These are phyloP conservation scores for Thermochaetoides thermophila DNA, from an alignment of 495 filamentous ascomycete genomes.

Conservation along the genomic window DNA sequence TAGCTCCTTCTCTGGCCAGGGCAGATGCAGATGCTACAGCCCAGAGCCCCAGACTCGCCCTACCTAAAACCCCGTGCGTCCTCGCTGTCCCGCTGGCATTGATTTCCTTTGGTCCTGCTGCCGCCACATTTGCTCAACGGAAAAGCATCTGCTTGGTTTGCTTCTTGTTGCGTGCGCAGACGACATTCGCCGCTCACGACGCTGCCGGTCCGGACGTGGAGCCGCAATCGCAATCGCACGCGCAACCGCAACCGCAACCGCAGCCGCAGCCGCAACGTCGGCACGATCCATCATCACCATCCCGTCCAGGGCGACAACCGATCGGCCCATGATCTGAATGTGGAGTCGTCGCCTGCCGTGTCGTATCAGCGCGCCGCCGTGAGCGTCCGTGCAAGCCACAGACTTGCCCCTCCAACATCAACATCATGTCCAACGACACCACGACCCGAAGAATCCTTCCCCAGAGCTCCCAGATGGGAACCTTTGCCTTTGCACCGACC, in stretches of 20 bases:
- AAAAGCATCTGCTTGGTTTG: not conserved
- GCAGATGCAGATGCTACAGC: too few species aligned
- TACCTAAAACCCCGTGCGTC: constrained; percentile 16
- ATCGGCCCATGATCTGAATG: constrained; percentile 12
- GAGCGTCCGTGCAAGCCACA: constrained; percentile 12
- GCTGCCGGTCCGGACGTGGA: not conserved
- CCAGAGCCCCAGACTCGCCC: constrained; percentile 4
- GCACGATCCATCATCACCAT: not conserved
- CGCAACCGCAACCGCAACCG: too few species aligned
- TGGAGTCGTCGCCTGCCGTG: constrained; percentile 4
- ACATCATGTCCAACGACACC: constrained; percentile 39
- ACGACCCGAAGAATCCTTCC: constrained; percentile 40
- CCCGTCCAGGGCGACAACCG: too few species aligned
- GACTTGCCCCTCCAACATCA: not conserved
- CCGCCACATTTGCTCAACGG: constrained; percentile 3
- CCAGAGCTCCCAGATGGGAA: constrained; percentile 39
- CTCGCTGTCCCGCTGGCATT: constrained; percentile 10
- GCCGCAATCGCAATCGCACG: too few species aligned
- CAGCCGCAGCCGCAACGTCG: not conserved
- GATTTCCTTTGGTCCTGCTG: constrained; percentile 6
- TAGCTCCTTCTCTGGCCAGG: constrained; percentile 8
- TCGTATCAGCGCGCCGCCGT: constrained; percentile 8
- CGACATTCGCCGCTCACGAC: constrained; percentile 1
- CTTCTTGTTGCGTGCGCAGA: constrained; percentile 1
- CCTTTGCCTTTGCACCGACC: constrained; percentile 44